Evolutionary conservation across 495 filamentous ascomycete species (phyloP).

Genomic region (Pyrenula aspistea): DNA sequence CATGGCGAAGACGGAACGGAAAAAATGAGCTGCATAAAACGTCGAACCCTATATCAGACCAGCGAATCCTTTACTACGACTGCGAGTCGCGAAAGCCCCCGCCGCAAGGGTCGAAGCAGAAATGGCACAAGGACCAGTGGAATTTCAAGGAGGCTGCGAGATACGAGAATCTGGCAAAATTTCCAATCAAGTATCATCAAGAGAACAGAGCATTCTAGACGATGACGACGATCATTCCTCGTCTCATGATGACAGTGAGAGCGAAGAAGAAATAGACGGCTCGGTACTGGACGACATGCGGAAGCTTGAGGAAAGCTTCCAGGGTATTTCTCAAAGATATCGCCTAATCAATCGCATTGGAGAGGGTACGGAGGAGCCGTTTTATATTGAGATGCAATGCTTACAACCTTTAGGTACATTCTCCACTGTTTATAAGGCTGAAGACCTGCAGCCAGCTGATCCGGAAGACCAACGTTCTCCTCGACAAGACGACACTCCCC

Average conservation of each 20-base stretch:
- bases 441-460: slow-evolving; percentile 53
- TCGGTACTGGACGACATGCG: slow-evolving; percentile 75
- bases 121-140: not conserved
- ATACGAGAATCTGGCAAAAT: not conserved
- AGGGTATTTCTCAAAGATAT: slow-evolving; percentile 69
- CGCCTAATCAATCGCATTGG: slow-evolving; percentile 93
- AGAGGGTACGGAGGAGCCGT: slow-evolving; percentile 49
- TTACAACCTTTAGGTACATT: slow-evolving; percentile 59
- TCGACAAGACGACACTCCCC: slow-evolving; percentile 55
- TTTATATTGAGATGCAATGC: not conserved
- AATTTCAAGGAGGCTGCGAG: not conserved
- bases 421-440: slow-evolving; percentile 96
- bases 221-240: slow-evolving; percentile 13
- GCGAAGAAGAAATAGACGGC: slow-evolving; percentile 55
- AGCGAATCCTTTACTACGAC: too few species aligned
- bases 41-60: too few species aligned
- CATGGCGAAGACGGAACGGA: too few species aligned
- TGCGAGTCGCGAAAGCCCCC: too few species aligned
- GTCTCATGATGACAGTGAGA: slow-evolving; percentile 34
- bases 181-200: not conserved
- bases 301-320: slow-evolving; percentile 68
- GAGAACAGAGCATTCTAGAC: slow-evolving; percentile 12
- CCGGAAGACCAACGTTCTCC: slow-evolving; percentile 57
- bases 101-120: not conserved
- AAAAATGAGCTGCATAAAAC: too few species aligned